Evolutionary conservation across 352 stramenopile genomes (phyloP).

Genomic region (Phytophthora europaea): DNA sequence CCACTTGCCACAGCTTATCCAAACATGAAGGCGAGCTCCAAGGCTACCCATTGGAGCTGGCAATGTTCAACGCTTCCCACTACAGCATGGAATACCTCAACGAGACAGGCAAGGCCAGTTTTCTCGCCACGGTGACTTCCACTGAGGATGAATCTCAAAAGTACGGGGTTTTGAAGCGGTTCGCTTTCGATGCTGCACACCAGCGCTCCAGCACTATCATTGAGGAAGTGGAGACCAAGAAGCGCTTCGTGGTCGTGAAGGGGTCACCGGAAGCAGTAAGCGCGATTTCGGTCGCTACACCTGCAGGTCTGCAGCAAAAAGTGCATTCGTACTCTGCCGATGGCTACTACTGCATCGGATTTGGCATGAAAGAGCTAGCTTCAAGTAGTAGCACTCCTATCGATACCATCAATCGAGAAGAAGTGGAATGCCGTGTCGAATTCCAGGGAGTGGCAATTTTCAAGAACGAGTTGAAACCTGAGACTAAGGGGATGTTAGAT

Average conservation of each 20-base stretch:
- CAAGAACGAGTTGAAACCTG: slow-evolving; percentile 75
- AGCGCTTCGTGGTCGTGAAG: slow-evolving; percentile 63
- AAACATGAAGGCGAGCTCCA: slow-evolving; percentile 45
- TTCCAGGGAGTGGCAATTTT: slow-evolving; percentile 82
- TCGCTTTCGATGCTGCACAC: slow-evolving; percentile 59
- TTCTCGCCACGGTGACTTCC: slow-evolving; percentile 33
- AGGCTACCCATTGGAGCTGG: slow-evolving; percentile 61
- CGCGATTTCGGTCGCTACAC: slow-evolving; percentile 44
- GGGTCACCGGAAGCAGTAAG: slow-evolving; percentile 62
- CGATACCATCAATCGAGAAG: slow-evolving; percentile 25
- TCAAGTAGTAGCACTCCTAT: not conserved
- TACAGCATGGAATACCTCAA: slow-evolving; percentile 31
- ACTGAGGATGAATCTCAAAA: slow-evolving; percentile 35
- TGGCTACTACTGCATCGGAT: slow-evolving; percentile 76
- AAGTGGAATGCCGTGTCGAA: slow-evolving; percentile 55
- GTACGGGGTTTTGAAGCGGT: slow-evolving; percentile 60
- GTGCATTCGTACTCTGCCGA: slow-evolving; percentile 55
- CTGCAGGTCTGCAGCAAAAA: slow-evolving; percentile 56
- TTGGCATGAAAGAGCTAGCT: slow-evolving; percentile 44
- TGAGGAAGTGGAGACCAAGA: slow-evolving; percentile 40
- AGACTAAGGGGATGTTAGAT: slow-evolving; percentile 66
- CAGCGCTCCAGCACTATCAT: slow-evolving; percentile 64
- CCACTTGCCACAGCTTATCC: slow-evolving; percentile 53
- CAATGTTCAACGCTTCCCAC: slow-evolving; percentile 58
- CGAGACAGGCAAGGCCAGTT: slow-evolving; percentile 21